Evolutionary conservation across 2,329 filamentous ascomycete genomes (phyloP).

Genomic region (Xylariales sp.): DNA sequence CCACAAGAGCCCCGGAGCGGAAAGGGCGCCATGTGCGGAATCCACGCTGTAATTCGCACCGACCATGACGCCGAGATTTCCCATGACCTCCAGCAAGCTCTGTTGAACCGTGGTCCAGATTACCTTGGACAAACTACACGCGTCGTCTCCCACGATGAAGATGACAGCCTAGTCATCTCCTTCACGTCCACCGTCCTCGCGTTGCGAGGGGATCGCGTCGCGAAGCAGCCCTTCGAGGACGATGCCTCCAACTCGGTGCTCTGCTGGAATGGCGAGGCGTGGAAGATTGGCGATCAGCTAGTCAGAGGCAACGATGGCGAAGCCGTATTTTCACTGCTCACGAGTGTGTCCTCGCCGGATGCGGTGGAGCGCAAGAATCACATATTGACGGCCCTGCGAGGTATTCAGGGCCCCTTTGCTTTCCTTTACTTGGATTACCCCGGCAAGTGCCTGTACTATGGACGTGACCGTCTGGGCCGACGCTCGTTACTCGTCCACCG

Average conservation of each 20-base stretch:
- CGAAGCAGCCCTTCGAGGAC: conserved; percentile 68
- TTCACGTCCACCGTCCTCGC: conserved; percentile 87
- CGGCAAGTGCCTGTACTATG: conserved; percentile 67
- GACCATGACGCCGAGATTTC: conserved; percentile 24
- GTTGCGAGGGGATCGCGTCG: conserved; percentile 70
- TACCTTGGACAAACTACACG: conserved; percentile 42
- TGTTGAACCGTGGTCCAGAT: conserved; percentile 57
- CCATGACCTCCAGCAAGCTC: conserved; percentile 34
- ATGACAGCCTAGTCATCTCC: conserved; percentile 33
- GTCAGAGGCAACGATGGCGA: conserved; percentile 78
- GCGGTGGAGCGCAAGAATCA: conserved; percentile 21
- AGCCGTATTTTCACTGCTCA: conserved; percentile 53
- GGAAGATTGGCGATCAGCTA: conserved; percentile 59
- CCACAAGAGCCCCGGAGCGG: background rate
- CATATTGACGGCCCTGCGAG: conserved; percentile 50
- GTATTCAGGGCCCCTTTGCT: conserved; percentile 78
- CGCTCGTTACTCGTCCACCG: conserved; percentile 68
- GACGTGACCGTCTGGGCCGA: conserved; percentile 81
- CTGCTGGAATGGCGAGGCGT: conserved; percentile 98
- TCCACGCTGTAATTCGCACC: conserved; percentile 46
- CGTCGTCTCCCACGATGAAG: conserved; percentile 13
- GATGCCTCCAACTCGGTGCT: conserved; percentile 57
- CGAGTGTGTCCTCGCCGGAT: conserved; percentile 17
- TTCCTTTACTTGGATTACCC: conserved; percentile 75
- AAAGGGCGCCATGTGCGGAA: conserved; percentile 52